Base-by-base conservation (phyloP, 2,329 filamentous ascomycete genomes). In the Trichoderma lentiforme region DNA sequence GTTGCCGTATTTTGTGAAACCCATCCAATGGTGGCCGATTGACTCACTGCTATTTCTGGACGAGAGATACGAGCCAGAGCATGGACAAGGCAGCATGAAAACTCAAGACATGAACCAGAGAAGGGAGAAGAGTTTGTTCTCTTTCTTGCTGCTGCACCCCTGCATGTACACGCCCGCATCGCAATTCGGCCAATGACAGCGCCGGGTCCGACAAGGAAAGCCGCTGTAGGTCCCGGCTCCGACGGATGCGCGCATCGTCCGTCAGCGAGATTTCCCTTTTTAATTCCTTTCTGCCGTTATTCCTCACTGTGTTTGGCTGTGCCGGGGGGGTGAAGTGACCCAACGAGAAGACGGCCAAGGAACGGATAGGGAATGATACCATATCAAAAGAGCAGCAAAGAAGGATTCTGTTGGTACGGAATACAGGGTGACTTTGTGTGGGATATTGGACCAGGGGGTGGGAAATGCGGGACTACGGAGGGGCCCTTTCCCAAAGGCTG, bases 241-340 rank as follows among this genome's bases (percentile, higher is more conserved):
- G 74, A 75, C 74, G 74, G 74, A 64, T 73, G 74, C 74, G 72
- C 43, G 66, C 72, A 70, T 72, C 51, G 69, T 69, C 72, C 26
- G 30, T 60, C 57, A 60, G 68, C 62, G 69, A 65, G 39, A 34
- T 21, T 60, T 60, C 18, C 57, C n/a, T 18, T 34, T 32, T 32
- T 6, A 11, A 21, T 24, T n/a, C 18, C 32, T 58, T n/a, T 34
- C n/a, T 24, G n/a, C 21, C n/a, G 11, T 21, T 21, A n/a, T 60
- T 60, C 57, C 57, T n/a, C 57, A 60, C 18, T 18, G 7, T 11
- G 18, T 58, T n/a, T 34, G 21, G 47, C 57, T 15, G 64, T 18
- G n/a, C 43, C 43, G 4, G 43, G 43, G 43, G n/a, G 1, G 43
- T 11, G 43, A 8, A n/a, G 8, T n/a, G 64, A 30, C 24, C 24